A percentile compares a stretch with the other conserved stretches of the same genome.
Conservation (phyloP, 1,139 yeast species). For the Yamadazyma jaroonii region DNA sequence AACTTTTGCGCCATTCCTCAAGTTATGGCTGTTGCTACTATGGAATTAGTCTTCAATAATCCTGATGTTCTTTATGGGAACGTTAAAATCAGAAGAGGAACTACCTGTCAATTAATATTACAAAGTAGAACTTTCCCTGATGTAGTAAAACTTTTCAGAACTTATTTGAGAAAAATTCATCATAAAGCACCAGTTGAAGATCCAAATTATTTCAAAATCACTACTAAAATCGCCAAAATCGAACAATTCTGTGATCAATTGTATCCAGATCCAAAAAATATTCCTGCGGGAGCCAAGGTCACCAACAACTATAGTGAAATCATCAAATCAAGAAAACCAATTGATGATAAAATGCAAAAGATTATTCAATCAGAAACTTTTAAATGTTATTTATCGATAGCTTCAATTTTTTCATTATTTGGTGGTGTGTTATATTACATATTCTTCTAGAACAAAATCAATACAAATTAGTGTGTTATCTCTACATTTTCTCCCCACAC, state of each 20-base stretch:
- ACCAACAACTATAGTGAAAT: slow-evolving; percentile 25
- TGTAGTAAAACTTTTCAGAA: slow-evolving; percentile 71
- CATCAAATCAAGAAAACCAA: slow-evolving; percentile 12
- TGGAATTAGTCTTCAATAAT: slow-evolving; percentile 83
- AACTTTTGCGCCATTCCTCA: slow-evolving; percentile 97
- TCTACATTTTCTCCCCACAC: neutral
- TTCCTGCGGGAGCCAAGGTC: slow-evolving; percentile 31
- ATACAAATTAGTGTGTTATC: neutral
- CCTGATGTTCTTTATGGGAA: slow-evolving; percentile 64
- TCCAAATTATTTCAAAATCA: slow-evolving; percentile 83
- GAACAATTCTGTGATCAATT: slow-evolving; percentile 79
- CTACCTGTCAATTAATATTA: slow-evolving; percentile 75
- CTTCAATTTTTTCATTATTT: slow-evolving; percentile 2
- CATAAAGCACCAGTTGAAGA: slow-evolving; percentile 75
- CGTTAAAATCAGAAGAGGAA: slow-evolving; percentile 92
- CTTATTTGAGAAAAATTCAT: slow-evolving; percentile 74
- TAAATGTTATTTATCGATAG: slow-evolving; percentile 21
- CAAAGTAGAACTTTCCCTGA: slow-evolving; percentile 72
- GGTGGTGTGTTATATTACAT: slow-evolving; percentile 4
- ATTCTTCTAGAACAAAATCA: neutral
- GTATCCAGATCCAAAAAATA: slow-evolving; percentile 47
- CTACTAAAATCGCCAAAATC: slow-evolving; percentile 81
- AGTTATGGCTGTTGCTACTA: slow-evolving; percentile 96
- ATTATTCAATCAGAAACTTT: slow-evolving; percentile 26
- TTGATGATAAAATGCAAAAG: slow-evolving; percentile 30